Conservation (phyloP, 2,329 filamentous ascomycete genomes). For the Pseudohalonectria lignicola region DNA sequence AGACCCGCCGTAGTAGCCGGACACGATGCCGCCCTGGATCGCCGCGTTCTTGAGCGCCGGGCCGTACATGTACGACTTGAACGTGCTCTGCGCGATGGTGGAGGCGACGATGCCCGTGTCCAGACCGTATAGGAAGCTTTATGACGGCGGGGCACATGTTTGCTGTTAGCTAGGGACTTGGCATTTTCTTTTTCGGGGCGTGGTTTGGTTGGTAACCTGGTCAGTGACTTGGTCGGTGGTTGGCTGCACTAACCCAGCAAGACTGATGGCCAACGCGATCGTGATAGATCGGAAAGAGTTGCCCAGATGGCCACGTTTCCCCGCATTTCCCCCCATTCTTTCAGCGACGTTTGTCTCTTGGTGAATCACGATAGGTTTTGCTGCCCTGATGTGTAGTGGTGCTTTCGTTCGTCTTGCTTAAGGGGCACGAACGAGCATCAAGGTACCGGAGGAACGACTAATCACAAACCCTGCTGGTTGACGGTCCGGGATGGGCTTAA, state of each 20-base stretch:
- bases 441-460: no score
- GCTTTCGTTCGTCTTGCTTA: no score
- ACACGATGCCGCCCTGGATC: slow-evolving; percentile 6
- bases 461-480: no score
- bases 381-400: no score
- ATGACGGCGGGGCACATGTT: neutral
- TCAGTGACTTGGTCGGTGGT: no score
- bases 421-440: no score
- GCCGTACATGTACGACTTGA: slow-evolving; percentile 9
- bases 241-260: neutral
- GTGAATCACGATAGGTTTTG: no score
- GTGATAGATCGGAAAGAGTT: neutral
- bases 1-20: slow-evolving; percentile 7
- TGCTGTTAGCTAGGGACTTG: neutral
- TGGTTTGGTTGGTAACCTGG: no score
- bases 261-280: neutral
- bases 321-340: no score
- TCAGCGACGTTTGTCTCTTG: no score
- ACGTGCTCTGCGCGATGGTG: slow-evolving; percentile 8
- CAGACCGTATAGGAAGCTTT: slow-evolving; percentile 1
- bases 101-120: slow-evolving; percentile 6
- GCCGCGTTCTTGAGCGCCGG: slow-evolving; percentile 3
- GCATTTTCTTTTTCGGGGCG: no score
- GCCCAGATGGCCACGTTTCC: neutral
- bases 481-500: no score